A percentile compares a stretch with the other conserved stretches of the same genome.
Conservation (phyloP, 768 basidiomycete species). For the Suillus placidus region DNA sequence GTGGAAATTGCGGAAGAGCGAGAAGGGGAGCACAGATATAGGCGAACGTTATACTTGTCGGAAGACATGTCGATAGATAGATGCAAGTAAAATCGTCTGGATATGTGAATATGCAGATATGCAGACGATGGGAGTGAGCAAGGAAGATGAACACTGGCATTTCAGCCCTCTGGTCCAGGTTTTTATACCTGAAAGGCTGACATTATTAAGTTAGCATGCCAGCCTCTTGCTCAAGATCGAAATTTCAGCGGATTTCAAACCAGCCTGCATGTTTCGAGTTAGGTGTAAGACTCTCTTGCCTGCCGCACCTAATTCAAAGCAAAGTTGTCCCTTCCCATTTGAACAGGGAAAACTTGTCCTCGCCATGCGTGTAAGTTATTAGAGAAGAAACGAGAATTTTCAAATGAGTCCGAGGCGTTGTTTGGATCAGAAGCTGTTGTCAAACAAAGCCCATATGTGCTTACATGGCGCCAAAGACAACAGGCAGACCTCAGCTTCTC, state of each 20-base stretch:
- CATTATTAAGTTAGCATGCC: background rate
- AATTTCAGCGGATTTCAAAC: background rate
- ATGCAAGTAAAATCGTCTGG: background rate
- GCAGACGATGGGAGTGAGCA: background rate
- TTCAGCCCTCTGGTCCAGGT: background rate
- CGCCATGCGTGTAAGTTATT: background rate
- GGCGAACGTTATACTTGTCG: background rate
- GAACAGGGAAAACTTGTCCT: background rate
- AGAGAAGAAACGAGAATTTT: background rate
- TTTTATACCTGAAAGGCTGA: conserved; percentile 1
- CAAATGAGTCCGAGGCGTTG: background rate
- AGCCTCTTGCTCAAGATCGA: background rate
- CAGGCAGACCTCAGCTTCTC: background rate
- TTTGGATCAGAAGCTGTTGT: conserved; percentile 1
- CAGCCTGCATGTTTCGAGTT: background rate
- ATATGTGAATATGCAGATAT: background rate
- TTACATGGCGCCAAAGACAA: background rate
- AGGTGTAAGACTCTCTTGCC: background rate
- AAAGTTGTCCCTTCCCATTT: background rate
- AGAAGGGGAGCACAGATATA: background rate
- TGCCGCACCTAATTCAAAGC: background rate
- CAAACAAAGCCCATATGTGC: background rate
- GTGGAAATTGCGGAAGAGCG: background rate
- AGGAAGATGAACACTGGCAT: background rate
- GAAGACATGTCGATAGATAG: background rate